Evolutionary conservation across 164 flowering plant genomes (phyloP).

Genomic region (Kingdonia uniflora): DNA sequence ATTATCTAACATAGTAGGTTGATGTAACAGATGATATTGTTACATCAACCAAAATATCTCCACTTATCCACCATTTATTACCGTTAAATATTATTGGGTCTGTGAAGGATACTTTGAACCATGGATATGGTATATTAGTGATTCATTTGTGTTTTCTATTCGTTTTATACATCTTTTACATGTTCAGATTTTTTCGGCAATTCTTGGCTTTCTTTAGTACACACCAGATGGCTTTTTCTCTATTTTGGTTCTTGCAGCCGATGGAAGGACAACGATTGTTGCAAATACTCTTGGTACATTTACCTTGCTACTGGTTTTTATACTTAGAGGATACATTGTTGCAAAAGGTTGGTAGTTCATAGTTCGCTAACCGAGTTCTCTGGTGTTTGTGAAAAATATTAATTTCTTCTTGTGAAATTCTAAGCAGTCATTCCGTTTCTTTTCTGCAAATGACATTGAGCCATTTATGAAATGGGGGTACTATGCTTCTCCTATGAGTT

Average conservation of each 20-base stretch:
- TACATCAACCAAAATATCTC: no score
- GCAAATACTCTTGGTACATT: constrained; percentile 42
- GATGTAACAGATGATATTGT: no score
- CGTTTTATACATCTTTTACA: constrained; percentile 1
- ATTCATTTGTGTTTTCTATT: no score
- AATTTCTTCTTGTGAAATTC: background rate
- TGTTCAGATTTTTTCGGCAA: constrained; percentile 38
- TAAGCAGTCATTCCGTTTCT: constrained; percentile 1
- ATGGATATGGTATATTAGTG: no score
- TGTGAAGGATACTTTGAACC: no score
- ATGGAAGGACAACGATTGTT: constrained; percentile 36
- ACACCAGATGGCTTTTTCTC: constrained; percentile 44
- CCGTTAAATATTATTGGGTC: no score
- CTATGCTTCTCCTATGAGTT: constrained; percentile 41
- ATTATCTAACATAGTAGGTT: no score
- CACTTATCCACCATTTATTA: no score
- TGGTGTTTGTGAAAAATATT: background rate
- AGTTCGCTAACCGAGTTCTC: background rate
- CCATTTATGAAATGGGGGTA: constrained; percentile 43
- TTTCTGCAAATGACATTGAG: constrained; percentile 34
- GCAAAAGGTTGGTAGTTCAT: constrained; percentile 36
- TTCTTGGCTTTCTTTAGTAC: constrained; percentile 34
- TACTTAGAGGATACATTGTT: constrained; percentile 53
- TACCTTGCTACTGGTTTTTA: constrained; percentile 37
- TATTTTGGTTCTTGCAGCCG: constrained; percentile 51